Base-by-base conservation (phyloP, 2,329 filamentous ascomycete genomes). In the Cytospora piceae region DNA sequence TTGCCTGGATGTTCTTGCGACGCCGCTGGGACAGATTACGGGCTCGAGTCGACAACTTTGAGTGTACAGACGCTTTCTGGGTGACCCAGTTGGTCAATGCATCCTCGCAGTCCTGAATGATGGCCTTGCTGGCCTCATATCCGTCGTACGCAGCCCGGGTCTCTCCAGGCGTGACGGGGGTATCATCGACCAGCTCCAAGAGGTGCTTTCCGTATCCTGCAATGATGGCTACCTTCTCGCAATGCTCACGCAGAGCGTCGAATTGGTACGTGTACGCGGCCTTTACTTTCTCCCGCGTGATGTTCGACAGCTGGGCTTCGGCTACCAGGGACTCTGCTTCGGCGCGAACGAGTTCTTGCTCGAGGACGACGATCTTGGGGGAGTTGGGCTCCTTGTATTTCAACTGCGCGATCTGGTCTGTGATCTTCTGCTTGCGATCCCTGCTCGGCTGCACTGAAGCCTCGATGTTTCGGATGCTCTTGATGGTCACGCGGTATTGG, bases 311-410 rank as follows among this genome's bases (percentile, higher is more conserved):
- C 82, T 99, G 95, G 9, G 95, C 95, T 80, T 99, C 95, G 69
- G 95, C 95, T 64, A 99, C 95, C 17, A 99, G 88, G n/a, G 95
- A 98, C 79, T 99, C 95, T 73, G 95, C 95, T 80, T 99, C 95
- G 71, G 95, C 95, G 73, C 95, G 94, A 72, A 99, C 95, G 66
- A 99, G 91, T 80, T 99, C 95, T 80, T 99, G 95, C 81, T 99
- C 95, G 63, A 99, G 89, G 51, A 99, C 94, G 65, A 97, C 93
- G 72, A 99, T 97, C 82, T 93, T 95, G 70, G 94, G 94, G 42
- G 94, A 97, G 83, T 96, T 97, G 72, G 95, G 95, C 80, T 99
- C 95, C 84, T 99, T 99, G 88, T 98, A 99, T 81, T 99, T 99
- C 74, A 99, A 87, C 79, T 98, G 94, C 59, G 95, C 94, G 73